Conservation (phyloP, 2,329 filamentous ascomycete genomes). For the Claviceps quebecensis region DNA sequence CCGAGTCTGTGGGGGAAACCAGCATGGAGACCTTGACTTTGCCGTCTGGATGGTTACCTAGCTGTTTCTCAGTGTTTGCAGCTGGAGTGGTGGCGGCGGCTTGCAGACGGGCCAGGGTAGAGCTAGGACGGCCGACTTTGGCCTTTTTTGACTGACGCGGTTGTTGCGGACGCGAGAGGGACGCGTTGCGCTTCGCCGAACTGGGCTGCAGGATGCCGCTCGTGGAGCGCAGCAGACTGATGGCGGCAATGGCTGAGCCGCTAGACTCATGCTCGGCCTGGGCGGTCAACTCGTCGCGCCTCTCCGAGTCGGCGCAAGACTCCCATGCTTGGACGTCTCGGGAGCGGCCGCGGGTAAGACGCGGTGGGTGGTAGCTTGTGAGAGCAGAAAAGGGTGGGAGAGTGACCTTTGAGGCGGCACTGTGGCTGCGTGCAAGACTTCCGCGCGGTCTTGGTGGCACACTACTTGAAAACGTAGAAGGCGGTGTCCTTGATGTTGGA, state of each 20-base stretch:
- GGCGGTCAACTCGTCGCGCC: conserved; percentile 63
- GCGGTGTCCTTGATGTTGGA: conserved; percentile 33
- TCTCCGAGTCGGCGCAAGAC: conserved; percentile 71
- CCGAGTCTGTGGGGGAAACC: conserved; percentile 49
- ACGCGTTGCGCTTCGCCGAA: conserved; percentile 50
- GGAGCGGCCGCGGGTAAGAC: conserved; percentile 56
- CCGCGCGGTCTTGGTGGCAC: conserved; percentile 31
- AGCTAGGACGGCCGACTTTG: conserved; percentile 45
- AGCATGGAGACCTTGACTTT: conserved; percentile 27
- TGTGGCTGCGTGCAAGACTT: conserved; percentile 56
- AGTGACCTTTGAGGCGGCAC: conserved; percentile 45
- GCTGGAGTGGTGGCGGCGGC: conserved; percentile 11
- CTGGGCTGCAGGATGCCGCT: conserved; percentile 41
- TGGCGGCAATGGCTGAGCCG: conserved; percentile 68
- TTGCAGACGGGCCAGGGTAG: conserved; percentile 50
- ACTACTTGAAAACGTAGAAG: conserved; percentile 30
- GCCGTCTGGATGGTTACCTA: conserved; percentile 11
- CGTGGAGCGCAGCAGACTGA: conserved; percentile 64
- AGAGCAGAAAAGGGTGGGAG: conserved; percentile 42
- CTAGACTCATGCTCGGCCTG: conserved; percentile 68
- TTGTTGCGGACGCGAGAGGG: conserved; percentile 17
- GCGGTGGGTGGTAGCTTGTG: conserved; percentile 38
- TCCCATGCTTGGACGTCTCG: conserved; percentile 85
- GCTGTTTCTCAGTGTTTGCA: conserved; percentile 15
- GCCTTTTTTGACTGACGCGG: conserved; percentile 41